Base-by-base conservation (phyloP, 2,329 filamentous ascomycete genomes). In the Pseudogymnoascus sp. region DNA sequence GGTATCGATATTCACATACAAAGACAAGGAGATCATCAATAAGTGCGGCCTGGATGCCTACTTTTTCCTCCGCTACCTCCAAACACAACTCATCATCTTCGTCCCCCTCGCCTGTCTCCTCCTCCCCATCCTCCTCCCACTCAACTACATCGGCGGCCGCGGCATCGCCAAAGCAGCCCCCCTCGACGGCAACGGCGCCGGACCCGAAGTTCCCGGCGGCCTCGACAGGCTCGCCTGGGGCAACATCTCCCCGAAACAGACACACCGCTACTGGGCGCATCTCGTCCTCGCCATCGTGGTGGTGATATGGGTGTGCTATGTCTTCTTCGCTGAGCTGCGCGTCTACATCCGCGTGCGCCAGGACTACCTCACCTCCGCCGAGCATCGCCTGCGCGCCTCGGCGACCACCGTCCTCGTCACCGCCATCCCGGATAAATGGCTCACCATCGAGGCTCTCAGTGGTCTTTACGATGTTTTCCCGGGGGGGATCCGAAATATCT, bases 31-130 rank as follows among this genome's bases (percentile, higher is more conserved):
- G 69, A 85, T 99, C 68, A 96, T 99, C 70, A 88, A 93, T 62
- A 96, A 97, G 75, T 97, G 93, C 69, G 94, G 94, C 16, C 83
- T 99, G 8, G 94, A 99, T 73, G 92, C 93, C 71, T 99, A 96
- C 77, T 96, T 97, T 79, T 99, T 99, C 75, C 81, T 99, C 1
- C 89, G 95, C 66, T 99, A 96, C 71, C 83, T 92, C 25, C 86
- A 88, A 65, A 89, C 90, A 71, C 84, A 97, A 4, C 82, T 97
- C 47, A 87, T 96, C 72, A 96, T 99, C 66, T 97, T 99, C 73
- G 77, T 96, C 40, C 92, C 94, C 1, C 85, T 96, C 63, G 86
- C 89, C 11, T 68, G 84, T 25, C 72, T 97, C 60, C 87, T 96
- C 28, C 79, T 97, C 62, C 94, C 94, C 0, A 88, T 97, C 23